A percentile compares a stretch with the other conserved stretches of the same genome.
These are phyloP conservation scores for Aspergillus pseudoviridinutans DNA, from an alignment of 2,329 filamentous ascomycete species.

Conservation along the genomic window DNA sequence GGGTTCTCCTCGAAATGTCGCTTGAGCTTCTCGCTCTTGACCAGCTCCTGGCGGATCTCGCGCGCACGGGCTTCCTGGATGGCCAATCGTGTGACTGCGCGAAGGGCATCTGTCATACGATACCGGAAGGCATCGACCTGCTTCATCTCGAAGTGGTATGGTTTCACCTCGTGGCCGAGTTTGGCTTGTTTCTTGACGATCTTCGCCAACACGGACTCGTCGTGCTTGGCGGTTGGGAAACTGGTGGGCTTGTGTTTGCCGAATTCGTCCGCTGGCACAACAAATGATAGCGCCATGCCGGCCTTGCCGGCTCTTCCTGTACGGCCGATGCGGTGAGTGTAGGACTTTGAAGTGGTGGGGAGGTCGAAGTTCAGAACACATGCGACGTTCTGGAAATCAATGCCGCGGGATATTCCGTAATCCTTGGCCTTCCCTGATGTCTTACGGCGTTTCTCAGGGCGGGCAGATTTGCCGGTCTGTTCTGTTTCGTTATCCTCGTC, in stretches of 20 bases:
- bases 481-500: constrained; percentile 31
- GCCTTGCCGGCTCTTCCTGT: constrained; percentile 87
- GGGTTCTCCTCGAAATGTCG: constrained; percentile 97
- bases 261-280: constrained; percentile 75
- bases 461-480: constrained; percentile 19
- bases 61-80: constrained; percentile 84
- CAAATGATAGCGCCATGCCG: constrained; percentile 94
- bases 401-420: constrained; percentile 91
- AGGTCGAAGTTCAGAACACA: constrained; percentile 97
- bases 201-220: constrained; percentile 77
- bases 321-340: constrained; percentile 93
- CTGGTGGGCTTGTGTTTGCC: constrained; percentile 87
- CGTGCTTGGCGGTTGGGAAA: constrained; percentile 69
- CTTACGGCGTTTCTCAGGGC: constrained; percentile 58
- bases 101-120: constrained; percentile 85
- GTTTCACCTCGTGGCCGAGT: constrained; percentile 74
- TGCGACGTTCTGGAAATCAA: constrained; percentile 94
- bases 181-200: constrained; percentile 77
- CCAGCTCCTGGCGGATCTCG: constrained; percentile 81
- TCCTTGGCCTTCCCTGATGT: constrained; percentile 72
- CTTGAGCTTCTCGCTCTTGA: constrained; percentile 92
- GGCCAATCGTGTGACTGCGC: constrained; percentile 83
- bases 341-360: constrained; percentile 80
- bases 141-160: constrained; percentile 91
- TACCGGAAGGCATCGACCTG: constrained; percentile 93